Percentiles rank a stretch among this genome's conserved stretches.
These are phyloP conservation scores for Claviceps paspali DNA, from an alignment of 2,329 filamentous ascomycete species.

Conservation along the genomic window DNA sequence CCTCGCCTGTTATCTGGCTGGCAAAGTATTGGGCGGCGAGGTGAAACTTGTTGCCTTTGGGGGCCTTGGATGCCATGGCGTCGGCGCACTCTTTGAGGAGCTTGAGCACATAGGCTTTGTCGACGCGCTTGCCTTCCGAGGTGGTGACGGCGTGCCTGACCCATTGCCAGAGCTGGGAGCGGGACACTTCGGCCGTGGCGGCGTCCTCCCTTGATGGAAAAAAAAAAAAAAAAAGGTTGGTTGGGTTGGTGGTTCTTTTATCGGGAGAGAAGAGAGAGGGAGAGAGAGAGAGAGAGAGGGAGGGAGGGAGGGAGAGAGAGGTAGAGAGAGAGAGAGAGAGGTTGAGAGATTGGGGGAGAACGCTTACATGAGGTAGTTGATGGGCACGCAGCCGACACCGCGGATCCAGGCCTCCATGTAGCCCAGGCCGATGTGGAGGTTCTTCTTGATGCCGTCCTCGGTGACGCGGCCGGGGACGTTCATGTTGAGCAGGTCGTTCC, in stretches of 20 bases:
- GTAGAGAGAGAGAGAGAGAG: too few relatives aligned
- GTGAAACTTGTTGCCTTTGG: constrained; percentile 81
- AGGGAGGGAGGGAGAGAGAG: too few relatives aligned
- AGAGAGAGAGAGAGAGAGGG: too few relatives aligned
- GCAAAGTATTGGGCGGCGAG: constrained; percentile 88
- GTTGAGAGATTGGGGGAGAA: too few relatives aligned
- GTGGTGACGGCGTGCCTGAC: constrained; percentile 58
- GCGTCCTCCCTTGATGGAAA: constrained; percentile 92
- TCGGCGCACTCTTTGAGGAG: constrained; percentile 77
- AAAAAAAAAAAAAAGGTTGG: too few relatives aligned
- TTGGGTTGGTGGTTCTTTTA: too few relatives aligned
- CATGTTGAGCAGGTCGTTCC: constrained; percentile 93
- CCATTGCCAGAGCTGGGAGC: constrained; percentile 97
- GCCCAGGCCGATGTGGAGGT: constrained; percentile 85
- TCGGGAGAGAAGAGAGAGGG: too few relatives aligned
- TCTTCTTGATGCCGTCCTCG: constrained; percentile 92
- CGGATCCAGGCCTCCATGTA: constrained; percentile 99
- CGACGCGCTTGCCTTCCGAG: constrained; percentile 77
- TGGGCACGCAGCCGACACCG: constrained; percentile 88
- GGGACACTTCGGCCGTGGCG: constrained; percentile 88
- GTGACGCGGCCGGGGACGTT: constrained; percentile 87
- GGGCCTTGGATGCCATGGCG: constrained; percentile 55
- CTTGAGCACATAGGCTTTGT: constrained; percentile 79
- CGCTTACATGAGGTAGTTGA: constrained; percentile 94
- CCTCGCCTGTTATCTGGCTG: constrained; percentile 85